Evolutionary conservation across 1,284 basidiomycete genomes (phyloP), one percentile per base, ranked within the genome.

Genomic region (Sanguinoderma infundibulare): DNA sequence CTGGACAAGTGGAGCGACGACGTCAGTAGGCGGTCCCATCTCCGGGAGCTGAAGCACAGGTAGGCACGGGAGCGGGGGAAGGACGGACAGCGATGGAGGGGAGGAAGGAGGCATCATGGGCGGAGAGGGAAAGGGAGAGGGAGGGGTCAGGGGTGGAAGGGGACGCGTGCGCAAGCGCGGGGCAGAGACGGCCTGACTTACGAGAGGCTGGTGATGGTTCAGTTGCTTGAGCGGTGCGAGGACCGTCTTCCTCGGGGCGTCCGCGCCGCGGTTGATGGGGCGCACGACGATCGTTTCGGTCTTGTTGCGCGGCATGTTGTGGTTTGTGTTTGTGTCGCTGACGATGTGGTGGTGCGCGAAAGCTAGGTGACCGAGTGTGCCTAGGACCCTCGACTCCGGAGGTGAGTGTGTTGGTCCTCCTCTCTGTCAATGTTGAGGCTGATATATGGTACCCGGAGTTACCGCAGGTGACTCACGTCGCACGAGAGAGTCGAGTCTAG

Each of bases 201-300:
- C 64, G 24, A 59, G 39, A 5, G 64, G 61, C 22, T 38, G 38
- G 12, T 57, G 56, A 5, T 28, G 53, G 56, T 66, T 66, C 24
- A 66, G 53, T 35, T 60, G 35, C 44, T 22, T 24, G 34, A 59
- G 47, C 28, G 50, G 58, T 12, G 61, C 61, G 22, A 63, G 55
- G 4, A 62, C 53, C 10, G 20, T 50, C 49, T 65, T 65, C 30
- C 55, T 60, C 5, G 56, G 36, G 15, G 52, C 35, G 14, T 39
- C 36, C 12, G 32, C 24, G 28, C 61, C 61, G 35, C 30, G 64
- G 35, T 42, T 17, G 46, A 65, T 53, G 42, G 57, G 52, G 8
- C 64, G 64, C 9, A 61, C 61, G 49, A 63, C 56, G 51, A 61
- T 54, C 5, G 28, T 53, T 28, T 26, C 20, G 12, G 42, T 20